Evolutionary conservation across 2,329 filamentous ascomycete genomes (phyloP).

Genomic region (Colletotrichum paranaense): DNA sequence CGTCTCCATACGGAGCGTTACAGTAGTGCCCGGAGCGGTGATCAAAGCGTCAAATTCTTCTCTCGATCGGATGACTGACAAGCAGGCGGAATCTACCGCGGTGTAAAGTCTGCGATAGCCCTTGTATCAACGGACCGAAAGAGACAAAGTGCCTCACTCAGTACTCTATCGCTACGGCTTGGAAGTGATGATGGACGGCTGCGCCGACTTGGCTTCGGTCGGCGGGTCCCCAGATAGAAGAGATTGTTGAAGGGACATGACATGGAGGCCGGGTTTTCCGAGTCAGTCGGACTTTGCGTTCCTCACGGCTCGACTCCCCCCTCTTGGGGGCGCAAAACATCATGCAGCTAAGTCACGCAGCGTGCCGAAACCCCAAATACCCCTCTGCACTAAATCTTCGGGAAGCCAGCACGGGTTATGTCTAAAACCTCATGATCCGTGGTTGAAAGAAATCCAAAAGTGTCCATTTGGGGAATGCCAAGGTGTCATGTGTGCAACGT

Average conservation of each 20-base stretch:
- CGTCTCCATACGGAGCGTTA: not conserved
- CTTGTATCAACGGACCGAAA: conserved; percentile 11
- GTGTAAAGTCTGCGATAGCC: not conserved
- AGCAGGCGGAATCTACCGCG: not conserved
- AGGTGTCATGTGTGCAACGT: not conserved
- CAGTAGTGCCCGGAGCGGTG: not conserved
- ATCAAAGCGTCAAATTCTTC: not conserved
- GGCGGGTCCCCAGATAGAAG: not conserved
- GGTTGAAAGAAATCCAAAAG: no score
- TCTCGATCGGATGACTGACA: not conserved
- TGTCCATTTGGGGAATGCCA: not conserved
- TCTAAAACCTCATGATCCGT: not conserved
- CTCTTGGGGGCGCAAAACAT: not conserved
- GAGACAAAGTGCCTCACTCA: not conserved
- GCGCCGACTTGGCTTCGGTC: conserved; percentile 5
- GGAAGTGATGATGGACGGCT: conserved; percentile 11
- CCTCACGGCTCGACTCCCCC: not conserved
- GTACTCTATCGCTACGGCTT: no score
- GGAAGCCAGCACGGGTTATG: not conserved
- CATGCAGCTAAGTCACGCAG: not conserved
- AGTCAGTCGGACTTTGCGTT: conserved; percentile 9
- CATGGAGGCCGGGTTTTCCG: not conserved
- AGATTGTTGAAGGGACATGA: not conserved
- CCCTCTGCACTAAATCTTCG: not conserved
- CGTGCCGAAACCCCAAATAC: not conserved